Evolutionary conservation across 768 basidiomycete species (phyloP), one percentile per base, ranked within the genome.

Genomic region (Lactarius indigo): DNA sequence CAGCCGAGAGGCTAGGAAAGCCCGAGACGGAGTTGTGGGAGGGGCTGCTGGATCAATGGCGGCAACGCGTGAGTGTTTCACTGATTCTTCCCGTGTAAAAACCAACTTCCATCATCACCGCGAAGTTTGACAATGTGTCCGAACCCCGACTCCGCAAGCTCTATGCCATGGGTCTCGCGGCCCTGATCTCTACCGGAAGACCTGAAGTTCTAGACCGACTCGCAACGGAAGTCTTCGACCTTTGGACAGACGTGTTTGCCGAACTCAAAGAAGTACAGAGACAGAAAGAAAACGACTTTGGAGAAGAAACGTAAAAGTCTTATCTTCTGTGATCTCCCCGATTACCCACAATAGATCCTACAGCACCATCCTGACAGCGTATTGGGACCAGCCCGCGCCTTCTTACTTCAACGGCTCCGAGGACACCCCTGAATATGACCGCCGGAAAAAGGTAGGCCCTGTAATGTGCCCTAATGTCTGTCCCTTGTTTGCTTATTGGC

Each of bases 181-280:
- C 83, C 54, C 82, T 96, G 3, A 86, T 92, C 41, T 85, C 91
- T 0, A 92, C 92, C 0, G 91, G 85, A 15, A 84, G 85, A 26
- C 82, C 82, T 0, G 88, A 92, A 71, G 87, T 94, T 13, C 83
- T 96, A 12, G 80, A 83, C 35, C 83, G 90, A 23, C 77, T 96
- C 30, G 82, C 85, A 17, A 83, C 81, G 3, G 94, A 95, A 71
- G 85, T 93, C 30, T 91, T 92, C 75, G 90, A 92, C 72, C 77
- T 94, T 33, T 96, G 94, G 94, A 78, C 90, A 44, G 94, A 95
- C 68, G 94, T 95, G 6, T 87, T 96, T 61, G 90, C 88, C 17
- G 93, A 95, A 74, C 81, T 95, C 59, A 90, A 87, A 72, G 94
- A 96, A 76, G 86, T 81, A 69, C 78, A 73, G 31, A 73, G 74